Percentiles rank a stretch among this genome's conserved stretches.
Evolutionary conservation across 768 basidiomycete genomes (phyloP).

Genomic region (Leucocoprinus leucothites): DNA sequence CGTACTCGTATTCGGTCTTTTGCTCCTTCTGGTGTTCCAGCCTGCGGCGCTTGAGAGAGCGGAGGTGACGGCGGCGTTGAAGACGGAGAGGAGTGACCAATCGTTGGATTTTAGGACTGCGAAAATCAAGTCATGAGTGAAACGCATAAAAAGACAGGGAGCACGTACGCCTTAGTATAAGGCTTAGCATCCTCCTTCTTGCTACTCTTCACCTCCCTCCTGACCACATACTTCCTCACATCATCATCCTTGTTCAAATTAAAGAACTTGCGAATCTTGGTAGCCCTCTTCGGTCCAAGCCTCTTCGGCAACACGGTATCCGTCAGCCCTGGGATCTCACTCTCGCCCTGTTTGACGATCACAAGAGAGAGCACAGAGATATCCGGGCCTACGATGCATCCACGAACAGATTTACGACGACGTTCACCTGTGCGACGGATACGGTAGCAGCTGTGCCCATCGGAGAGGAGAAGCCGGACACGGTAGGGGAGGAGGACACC

Average conservation of each 20-base stretch:
- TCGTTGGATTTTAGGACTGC: conserved; percentile 93
- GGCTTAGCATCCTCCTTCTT: conserved; percentile 93
- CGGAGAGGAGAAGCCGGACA: conserved; percentile 88
- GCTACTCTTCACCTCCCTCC: conserved; percentile 82
- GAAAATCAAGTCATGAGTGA: background rate
- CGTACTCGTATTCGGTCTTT: conserved; percentile 89
- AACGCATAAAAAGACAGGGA: background rate
- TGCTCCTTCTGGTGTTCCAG: conserved; percentile 93
- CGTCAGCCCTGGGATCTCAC: conserved; percentile 87
- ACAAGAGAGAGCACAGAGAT: conserved; percentile 92
- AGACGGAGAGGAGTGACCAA: conserved; percentile 93
- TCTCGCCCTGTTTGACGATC: conserved; percentile 95
- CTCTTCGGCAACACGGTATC: conserved; percentile 92
- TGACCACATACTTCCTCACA: conserved; percentile 95
- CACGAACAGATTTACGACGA: conserved; percentile 98
- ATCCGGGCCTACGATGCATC: conserved; percentile 96
- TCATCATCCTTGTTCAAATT: conserved; percentile 97
- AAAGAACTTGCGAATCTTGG: conserved; percentile 97
- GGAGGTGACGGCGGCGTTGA: conserved; percentile 93
- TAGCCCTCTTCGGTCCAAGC: conserved; percentile 95
- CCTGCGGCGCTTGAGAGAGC: conserved; percentile 82
- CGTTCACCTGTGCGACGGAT: conserved; percentile 90
- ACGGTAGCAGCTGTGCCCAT: conserved; percentile 99
- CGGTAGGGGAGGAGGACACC: conserved; percentile 94
- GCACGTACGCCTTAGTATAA: conserved; percentile 91